A percentile compares a stretch with the other conserved stretches of the same genome.
Conservation (phyloP, 257 asterid species). For the Solanum medicagineum region DNA sequence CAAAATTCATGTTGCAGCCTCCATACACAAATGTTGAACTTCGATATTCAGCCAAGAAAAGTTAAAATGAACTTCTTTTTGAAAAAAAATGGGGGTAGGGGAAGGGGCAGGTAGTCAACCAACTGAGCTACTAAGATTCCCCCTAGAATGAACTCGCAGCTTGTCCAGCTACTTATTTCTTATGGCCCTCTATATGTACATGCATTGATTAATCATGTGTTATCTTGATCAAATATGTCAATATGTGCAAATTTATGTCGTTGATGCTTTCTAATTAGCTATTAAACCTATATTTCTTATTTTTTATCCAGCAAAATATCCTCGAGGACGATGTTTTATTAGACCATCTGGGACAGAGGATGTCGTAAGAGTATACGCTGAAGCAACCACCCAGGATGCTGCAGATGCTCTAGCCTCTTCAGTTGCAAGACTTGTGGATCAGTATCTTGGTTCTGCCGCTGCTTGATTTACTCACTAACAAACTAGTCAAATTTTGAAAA, state of each 20-base stretch:
- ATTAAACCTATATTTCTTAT: not conserved
- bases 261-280: not conserved
- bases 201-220: not conserved
- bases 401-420: conserved; percentile 67
- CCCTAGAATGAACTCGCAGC: not conserved
- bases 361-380: conserved; percentile 85
- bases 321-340: conserved; percentile 68
- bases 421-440: conserved; percentile 56
- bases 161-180: not conserved
- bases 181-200: not conserved
- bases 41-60: not conserved
- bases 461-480: conserved; percentile 2
- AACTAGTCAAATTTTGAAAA: not conserved
- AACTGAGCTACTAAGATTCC: no score
- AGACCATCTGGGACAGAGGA: conserved; percentile 97
- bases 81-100: no score
- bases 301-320: conserved; percentile 43
- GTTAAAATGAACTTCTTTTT: not conserved
- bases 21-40: not conserved
- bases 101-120: no score
- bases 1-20: not conserved
- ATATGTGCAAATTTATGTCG: not conserved
- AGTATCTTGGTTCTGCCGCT: conserved; percentile 32
- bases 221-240: not conserved
- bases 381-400: conserved; percentile 66